A percentile compares a stretch with the other conserved stretches of the same genome.
phyloP scores from a whole-genome alignment of 139 green algal species.

The Astrephomene gubernaculifera region DNA sequence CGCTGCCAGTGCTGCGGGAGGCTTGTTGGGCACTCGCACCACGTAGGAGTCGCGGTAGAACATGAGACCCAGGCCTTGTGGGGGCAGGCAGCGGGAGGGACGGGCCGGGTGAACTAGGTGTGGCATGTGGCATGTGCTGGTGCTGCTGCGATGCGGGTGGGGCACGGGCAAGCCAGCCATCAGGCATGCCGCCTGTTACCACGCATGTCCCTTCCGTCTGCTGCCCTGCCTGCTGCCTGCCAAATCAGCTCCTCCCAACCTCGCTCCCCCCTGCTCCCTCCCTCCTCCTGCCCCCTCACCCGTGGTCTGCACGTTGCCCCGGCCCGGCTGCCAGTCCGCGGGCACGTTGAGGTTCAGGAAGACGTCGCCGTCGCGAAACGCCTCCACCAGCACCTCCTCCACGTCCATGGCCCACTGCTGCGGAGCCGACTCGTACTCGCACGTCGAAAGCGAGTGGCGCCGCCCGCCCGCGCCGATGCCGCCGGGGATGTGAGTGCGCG shows the following conservation, averaged over 20 bases:
- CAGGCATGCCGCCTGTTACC: too few relatives aligned
- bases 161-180: too few relatives aligned
- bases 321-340: neutral
- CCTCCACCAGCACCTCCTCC: slow-evolving; percentile 36
- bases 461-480: neutral
- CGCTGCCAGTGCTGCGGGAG: neutral
- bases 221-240: too few relatives aligned
- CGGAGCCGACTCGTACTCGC: slow-evolving; percentile 30
- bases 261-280: neutral
- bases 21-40: slow-evolving; percentile 6
- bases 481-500: slow-evolving; percentile 25
- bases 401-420: slow-evolving; percentile 24
- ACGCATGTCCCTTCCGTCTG: too few relatives aligned
- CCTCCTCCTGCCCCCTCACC: neutral
- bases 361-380: slow-evolving; percentile 19
- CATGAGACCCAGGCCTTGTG: slow-evolving; percentile 28
- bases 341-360: slow-evolving; percentile 45
- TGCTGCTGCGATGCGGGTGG: too few relatives aligned
- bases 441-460: slow-evolving; percentile 1
- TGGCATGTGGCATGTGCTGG: too few relatives aligned
- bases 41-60: slow-evolving; percentile 40
- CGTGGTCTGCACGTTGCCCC: slow-evolving; percentile 14
- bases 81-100: too few relatives aligned
- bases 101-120: too few relatives aligned
- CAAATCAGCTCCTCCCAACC: too few relatives aligned